phyloP scores from a whole-genome alignment of 2,329 filamentous ascomycete genomes.

The Alternaria conjuncta region DNA sequence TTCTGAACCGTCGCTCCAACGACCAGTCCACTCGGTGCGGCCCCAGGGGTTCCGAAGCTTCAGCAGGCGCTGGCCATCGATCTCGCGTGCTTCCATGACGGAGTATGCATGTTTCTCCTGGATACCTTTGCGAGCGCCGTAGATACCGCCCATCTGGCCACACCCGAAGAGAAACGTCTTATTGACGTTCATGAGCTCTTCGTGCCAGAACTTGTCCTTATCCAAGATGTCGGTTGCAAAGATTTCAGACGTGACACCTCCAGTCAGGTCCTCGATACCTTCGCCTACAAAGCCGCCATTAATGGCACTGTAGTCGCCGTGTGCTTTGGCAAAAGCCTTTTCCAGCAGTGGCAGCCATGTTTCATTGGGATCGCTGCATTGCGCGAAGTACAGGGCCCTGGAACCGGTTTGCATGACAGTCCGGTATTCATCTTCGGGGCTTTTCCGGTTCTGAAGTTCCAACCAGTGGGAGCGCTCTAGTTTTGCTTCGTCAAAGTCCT shows the following conservation, averaged over 20 bases:
- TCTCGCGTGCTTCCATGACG: constrained; percentile 65
- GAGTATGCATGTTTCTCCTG: constrained; percentile 62
- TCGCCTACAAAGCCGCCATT: constrained; percentile 75
- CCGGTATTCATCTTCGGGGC: constrained; percentile 72
- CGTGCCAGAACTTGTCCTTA: constrained; percentile 81
- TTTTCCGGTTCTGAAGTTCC: constrained; percentile 72
- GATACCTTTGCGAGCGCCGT: constrained; percentile 60
- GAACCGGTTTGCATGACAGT: constrained; percentile 77
- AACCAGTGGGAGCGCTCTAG: constrained; percentile 77
- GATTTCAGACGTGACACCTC: constrained; percentile 73
- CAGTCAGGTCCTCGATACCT: constrained; percentile 66
- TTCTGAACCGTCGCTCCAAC: constrained; percentile 82
- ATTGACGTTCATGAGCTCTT: constrained; percentile 81
- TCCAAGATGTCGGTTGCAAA: constrained; percentile 75
- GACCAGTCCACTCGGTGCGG: constrained; percentile 78
- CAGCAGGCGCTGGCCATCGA: constrained; percentile 61
- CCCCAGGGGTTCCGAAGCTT: constrained; percentile 77
- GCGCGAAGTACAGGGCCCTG: constrained; percentile 78
- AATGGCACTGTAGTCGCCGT: constrained; percentile 79
- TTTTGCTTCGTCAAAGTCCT: constrained; percentile 77
- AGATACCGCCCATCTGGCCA: constrained; percentile 68
- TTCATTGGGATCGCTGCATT: constrained; percentile 77
- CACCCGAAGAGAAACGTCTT: constrained; percentile 80
- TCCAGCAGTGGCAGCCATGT: constrained; percentile 83
- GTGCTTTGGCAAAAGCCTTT: constrained; percentile 84